phyloP scores from a whole-genome alignment of 2,329 filamentous ascomycete species.

The Scleromitrula shiraiana region DNA sequence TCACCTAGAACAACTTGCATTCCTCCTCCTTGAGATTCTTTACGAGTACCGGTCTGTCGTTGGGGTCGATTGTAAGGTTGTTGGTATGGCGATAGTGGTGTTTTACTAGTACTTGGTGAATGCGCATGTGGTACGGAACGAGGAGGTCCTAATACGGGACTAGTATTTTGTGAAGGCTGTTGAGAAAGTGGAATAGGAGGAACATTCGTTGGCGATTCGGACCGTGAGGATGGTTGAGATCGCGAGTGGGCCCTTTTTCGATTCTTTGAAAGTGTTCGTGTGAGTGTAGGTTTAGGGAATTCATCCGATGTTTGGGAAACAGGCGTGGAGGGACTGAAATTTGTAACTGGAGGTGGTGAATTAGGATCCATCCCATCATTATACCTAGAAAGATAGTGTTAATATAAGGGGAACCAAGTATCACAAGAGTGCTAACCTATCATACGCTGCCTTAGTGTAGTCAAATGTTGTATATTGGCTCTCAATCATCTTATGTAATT shows the following conservation, averaged over 20 bases:
- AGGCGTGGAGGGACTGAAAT: constrained; percentile 10
- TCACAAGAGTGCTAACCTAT: constrained; percentile 46
- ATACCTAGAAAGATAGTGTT: constrained; percentile 26
- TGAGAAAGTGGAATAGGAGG: constrained; percentile 20
- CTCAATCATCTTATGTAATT: constrained; percentile 90
- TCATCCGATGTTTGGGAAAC: constrained; percentile 9
- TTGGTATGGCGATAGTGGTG: constrained; percentile 26
- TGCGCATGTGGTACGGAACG: constrained; percentile 5
- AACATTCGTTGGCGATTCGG: constrained; percentile 22
- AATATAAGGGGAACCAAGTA: constrained; percentile 10
- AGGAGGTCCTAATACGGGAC: constrained; percentile 3
- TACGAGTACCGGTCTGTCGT: constrained; percentile 21
- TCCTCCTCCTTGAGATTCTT: constrained; percentile 47
- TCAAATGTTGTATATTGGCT: constrained; percentile 91
- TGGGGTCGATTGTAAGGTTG: constrained; percentile 22
- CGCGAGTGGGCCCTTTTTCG: constrained; percentile 13
- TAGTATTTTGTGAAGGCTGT: constrained; percentile 5
- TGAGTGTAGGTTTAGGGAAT: constrained; percentile 6
- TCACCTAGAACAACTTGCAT: constrained; percentile 88
- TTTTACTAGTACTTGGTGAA: constrained; percentile 2
- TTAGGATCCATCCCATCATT: constrained; percentile 27
- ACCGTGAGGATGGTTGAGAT: constrained; percentile 22
- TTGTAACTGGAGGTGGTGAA: constrained; percentile 12
- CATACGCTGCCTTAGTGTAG: constrained; percentile 77
- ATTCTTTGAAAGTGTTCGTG: neutral